Percentiles rank a stretch among this genome's conserved stretches.
Conservation (phyloP, 306 rosid species). For the Arachis stenosperma region DNA sequence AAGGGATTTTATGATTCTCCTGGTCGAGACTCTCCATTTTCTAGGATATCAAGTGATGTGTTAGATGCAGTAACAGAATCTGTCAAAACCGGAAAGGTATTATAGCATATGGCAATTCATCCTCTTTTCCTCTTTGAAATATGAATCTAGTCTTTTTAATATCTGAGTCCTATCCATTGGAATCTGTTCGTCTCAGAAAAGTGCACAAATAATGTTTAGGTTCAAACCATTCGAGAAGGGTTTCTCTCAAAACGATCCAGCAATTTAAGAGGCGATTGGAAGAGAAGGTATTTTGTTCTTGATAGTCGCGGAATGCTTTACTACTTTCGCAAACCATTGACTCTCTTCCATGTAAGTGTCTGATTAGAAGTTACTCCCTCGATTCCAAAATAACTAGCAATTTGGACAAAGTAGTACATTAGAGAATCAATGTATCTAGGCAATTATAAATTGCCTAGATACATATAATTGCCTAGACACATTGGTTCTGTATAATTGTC, state of each 20-base stretch:
- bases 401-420: too few relatives aligned
- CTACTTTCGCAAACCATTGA: conserved; percentile 77
- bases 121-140: not conserved
- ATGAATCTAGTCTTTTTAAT: not conserved
- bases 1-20: conserved; percentile 48
- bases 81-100: conserved; percentile 72
- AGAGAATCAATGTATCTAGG: too few relatives aligned
- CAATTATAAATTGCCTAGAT: too few relatives aligned
- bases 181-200: conserved; percentile 20
- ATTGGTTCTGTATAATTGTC: too few relatives aligned
- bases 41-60: conserved; percentile 57
- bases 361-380: conserved; percentile 28
- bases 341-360: conserved; percentile 58
- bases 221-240: conserved; percentile 78
- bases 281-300: conserved; percentile 80
- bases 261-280: conserved; percentile 83
- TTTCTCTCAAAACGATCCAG: conserved; percentile 83
- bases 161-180: conserved; percentile 9
- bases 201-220: conserved; percentile 46
- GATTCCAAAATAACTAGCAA: too few relatives aligned
- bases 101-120: conserved; percentile 9
- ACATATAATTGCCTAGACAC: too few relatives aligned
- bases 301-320: conserved; percentile 80
- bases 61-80: conserved; percentile 73
- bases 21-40: conserved; percentile 48